These are phyloP conservation scores for Oryza meyeriana DNA, from an alignment of 176 grass and related monocot species.

Conservation along the genomic window DNA sequence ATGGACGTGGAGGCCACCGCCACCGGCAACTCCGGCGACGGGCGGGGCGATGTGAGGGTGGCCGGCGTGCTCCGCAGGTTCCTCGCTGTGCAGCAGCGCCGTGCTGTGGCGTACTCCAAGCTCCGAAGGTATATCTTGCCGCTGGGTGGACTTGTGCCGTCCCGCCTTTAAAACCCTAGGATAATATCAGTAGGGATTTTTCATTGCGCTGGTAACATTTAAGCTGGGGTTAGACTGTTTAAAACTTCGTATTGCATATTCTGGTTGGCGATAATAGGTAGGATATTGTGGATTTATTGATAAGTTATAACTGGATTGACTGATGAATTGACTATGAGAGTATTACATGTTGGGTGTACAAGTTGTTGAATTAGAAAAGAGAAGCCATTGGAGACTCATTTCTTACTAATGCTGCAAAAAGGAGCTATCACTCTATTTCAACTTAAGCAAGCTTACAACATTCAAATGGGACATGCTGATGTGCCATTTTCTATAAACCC, in stretches of 20 bases:
- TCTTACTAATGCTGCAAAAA: too few relatives aligned
- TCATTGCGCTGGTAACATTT: not conserved
- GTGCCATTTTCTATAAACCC: too few relatives aligned
- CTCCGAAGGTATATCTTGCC: slow-evolving; percentile 61
- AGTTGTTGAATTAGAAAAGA: not conserved
- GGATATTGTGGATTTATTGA: not conserved
- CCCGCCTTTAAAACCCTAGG: slow-evolving; percentile 13
- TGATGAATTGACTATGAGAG: not conserved
- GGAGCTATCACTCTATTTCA: too few relatives aligned
- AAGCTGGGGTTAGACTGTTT: not conserved
- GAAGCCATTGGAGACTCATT: not conserved
- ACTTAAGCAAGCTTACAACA: too few relatives aligned
- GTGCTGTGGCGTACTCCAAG: slow-evolving; percentile 81
- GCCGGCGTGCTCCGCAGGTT: slow-evolving; percentile 66
- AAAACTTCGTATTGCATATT: not conserved
- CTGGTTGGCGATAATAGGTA: not conserved
- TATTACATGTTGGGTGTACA: not conserved
- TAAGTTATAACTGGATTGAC: not conserved
- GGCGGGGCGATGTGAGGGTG: slow-evolving; percentile 20
- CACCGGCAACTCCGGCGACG: not conserved
- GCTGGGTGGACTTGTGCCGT: not conserved
- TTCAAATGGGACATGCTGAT: too few relatives aligned
- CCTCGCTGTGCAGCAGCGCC: slow-evolving; percentile 79
- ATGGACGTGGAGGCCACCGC: slow-evolving; percentile 24
- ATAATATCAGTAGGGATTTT: not conserved